Percentiles rank a stretch among this genome's conserved stretches.
Evolutionary conservation across 2,329 filamentous ascomycete species (phyloP).

Genomic region (Diaporthe citriasiana): DNA sequence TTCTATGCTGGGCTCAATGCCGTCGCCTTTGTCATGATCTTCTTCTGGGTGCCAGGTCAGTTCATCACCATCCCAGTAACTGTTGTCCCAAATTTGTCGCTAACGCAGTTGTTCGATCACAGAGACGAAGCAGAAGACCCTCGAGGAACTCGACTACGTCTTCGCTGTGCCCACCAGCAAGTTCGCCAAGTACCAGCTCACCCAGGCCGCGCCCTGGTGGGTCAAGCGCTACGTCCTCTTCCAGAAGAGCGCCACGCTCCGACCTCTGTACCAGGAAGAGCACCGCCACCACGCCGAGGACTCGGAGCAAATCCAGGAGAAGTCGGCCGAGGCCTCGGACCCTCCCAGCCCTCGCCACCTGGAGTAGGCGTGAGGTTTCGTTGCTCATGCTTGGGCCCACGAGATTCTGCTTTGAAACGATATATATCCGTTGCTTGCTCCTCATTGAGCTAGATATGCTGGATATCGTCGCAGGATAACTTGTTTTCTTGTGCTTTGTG

Average conservation of each 20-base stretch:
- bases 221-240: conserved; percentile 69
- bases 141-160: conserved; percentile 70
- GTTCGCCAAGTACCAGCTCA: conserved; percentile 70
- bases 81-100: neutral
- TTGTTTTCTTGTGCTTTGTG: neutral
- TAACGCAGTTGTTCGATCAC: neutral
- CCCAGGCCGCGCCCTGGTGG: conserved; percentile 71
- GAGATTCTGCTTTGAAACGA: conserved; percentile 15
- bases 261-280: conserved; percentile 57
- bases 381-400: neutral
- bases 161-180: conserved; percentile 72
- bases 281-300: neutral
- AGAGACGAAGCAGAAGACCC: conserved; percentile 67
- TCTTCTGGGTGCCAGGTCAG: conserved; percentile 63
- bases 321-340: conserved; percentile 21
- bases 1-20: conserved; percentile 71
- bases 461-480: conserved; percentile 4
- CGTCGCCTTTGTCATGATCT: conserved; percentile 68
- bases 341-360: conserved; percentile 29
- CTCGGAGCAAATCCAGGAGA: neutral
- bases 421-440: conserved; percentile 6
- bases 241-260: conserved; percentile 57
- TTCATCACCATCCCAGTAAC: neutral
- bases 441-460: neutral
- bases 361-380: neutral